Evolutionary conservation across 148 eudicot genomes (phyloP).

Genomic region (Agrostemma githago): DNA sequence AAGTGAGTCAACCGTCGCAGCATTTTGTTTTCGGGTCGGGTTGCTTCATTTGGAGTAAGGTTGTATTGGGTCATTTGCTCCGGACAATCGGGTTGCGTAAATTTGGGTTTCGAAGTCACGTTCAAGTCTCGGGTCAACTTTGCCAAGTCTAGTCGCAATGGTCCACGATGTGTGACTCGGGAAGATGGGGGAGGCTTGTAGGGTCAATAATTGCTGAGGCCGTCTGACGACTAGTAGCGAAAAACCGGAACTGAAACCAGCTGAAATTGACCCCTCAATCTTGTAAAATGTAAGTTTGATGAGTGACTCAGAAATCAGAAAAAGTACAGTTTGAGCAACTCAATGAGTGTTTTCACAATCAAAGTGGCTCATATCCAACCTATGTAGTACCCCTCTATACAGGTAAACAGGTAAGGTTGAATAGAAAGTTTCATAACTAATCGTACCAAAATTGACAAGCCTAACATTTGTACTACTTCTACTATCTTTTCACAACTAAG

Average conservation of each 20-base stretch:
- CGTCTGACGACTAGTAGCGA: neutral
- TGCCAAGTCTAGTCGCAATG: too few species aligned
- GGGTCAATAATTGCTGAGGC: too few species aligned
- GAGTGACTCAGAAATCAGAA: neutral
- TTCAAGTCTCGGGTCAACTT: too few species aligned
- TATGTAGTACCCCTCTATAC: too few species aligned
- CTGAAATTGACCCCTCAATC: neutral
- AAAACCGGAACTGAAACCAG: neutral
- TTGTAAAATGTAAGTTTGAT: too few species aligned
- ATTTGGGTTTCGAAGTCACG: too few species aligned
- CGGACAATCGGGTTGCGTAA: too few species aligned
- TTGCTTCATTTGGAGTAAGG: too few species aligned
- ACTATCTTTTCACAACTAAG: neutral
- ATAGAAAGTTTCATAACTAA: constrained; percentile 7
- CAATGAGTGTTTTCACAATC: neutral
- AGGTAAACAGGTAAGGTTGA: neutral
- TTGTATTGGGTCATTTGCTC: too few species aligned
- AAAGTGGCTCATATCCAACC: constrained; percentile 9
- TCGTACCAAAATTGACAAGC: constrained; percentile 5
- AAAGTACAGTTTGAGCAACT: neutral
- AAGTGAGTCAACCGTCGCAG: too few species aligned
- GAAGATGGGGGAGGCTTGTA: neutral
- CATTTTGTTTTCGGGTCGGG: too few species aligned
- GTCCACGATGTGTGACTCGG: neutral
- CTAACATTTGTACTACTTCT: too few species aligned